Evolutionary conservation across 768 basidiomycete species (phyloP).

Genomic region (Termitomyces sp.): DNA sequence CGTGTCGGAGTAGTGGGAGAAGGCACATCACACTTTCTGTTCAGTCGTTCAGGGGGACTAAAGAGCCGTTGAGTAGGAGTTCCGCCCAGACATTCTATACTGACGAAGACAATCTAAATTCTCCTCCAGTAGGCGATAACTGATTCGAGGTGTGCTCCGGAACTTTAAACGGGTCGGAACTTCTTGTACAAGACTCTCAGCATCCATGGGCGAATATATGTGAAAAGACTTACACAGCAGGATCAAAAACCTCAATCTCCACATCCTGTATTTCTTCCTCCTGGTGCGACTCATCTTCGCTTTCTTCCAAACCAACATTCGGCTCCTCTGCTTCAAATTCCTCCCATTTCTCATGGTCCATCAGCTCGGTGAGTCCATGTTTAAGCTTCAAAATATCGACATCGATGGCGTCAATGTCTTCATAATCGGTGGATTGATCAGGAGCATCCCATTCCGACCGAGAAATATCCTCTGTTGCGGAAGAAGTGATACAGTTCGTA

Average conservation of each 20-base stretch:
- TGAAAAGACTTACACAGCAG: neutral
- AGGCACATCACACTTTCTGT: neutral
- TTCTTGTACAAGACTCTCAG: neutral
- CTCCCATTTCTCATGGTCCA: constrained; percentile 27
- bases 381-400: constrained; percentile 50
- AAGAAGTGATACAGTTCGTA: neutral
- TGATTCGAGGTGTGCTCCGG: neutral
- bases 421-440: constrained; percentile 1
- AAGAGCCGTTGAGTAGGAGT: neutral
- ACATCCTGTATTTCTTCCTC: constrained; percentile 19
- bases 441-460: neutral
- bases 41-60: constrained; percentile 5
- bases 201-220: too few relatives aligned
- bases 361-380: constrained; percentile 37
- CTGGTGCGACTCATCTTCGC: constrained; percentile 23
- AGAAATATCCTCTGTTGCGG: neutral
- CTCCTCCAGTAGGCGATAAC: neutral
- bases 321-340: constrained; percentile 17
- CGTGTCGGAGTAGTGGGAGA: constrained; percentile 8
- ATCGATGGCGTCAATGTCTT: constrained; percentile 27
- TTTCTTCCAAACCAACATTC: constrained; percentile 12
- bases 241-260: neutral
- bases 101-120: constrained; percentile 5
- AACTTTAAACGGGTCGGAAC: constrained; percentile 8
- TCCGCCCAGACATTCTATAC: neutral